These are phyloP conservation scores for Colletotrichum siamense DNA, from an alignment of 2,329 filamentous ascomycete genomes.

Conservation along the genomic window DNA sequence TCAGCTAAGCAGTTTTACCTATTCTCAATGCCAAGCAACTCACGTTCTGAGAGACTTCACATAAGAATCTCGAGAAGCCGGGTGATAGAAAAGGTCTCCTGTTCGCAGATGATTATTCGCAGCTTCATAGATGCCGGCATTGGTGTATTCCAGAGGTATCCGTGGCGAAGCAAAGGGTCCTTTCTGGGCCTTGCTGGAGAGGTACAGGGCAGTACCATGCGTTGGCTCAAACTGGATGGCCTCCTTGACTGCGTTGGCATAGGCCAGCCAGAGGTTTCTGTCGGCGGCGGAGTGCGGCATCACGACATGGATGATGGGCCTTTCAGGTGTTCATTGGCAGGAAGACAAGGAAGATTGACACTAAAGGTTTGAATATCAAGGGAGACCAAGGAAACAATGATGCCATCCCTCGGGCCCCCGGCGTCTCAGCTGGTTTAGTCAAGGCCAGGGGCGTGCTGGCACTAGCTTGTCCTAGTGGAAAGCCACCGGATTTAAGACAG, in stretches of 20 bases:
- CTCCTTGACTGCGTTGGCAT: neutral
- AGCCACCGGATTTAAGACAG: neutral
- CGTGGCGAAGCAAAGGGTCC: neutral
- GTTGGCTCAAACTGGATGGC: neutral
- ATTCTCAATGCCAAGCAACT: neutral
- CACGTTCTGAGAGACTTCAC: neutral
- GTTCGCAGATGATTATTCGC: neutral
- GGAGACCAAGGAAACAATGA: neutral
- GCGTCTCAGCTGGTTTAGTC: neutral
- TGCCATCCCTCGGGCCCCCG: neutral
- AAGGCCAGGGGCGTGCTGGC: neutral
- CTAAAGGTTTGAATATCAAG: neutral
- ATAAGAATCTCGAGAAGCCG: neutral
- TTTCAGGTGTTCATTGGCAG: neutral
- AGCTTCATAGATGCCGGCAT: neutral
- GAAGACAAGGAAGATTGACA: neutral
- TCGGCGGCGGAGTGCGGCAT: neutral
- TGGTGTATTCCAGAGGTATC: neutral
- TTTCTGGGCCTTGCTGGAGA: neutral
- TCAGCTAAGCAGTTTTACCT: neutral
- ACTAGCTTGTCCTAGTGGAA: neutral
- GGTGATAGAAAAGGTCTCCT: neutral
- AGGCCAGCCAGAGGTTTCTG: neutral
- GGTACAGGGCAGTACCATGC: neutral
- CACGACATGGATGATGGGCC: neutral